Evolutionary conservation across 2,329 filamentous ascomycete genomes (phyloP), one percentile per base, ranked within the genome.

Genomic region (Aspergillus ochraceoroseus): DNA sequence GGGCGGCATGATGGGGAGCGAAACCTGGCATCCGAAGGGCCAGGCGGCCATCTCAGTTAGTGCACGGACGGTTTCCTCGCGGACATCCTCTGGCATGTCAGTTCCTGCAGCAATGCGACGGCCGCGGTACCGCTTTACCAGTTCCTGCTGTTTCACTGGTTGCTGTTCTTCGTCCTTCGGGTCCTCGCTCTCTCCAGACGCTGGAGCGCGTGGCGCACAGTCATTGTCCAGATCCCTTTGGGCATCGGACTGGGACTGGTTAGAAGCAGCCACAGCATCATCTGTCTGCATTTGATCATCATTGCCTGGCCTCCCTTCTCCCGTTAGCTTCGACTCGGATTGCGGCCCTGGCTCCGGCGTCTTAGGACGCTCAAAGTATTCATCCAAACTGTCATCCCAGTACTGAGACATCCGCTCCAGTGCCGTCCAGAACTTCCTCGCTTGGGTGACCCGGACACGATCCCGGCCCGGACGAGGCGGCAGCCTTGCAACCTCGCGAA

Each of bases 361-460:
- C 13, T 51, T 53, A 17, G 63, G 57, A 11, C 62, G 58, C 38
- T 70, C 65, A 42, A 70, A 70, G 55, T 79, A 79, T 19, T 78
- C 61, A 49, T 82, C 79, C 32, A 74, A 55, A 43, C 72, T 77
- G 26, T 66, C 68, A 53, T 82, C 79, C 78, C 79, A 82, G 53
- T 79, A 82, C 47, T 77, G 74, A 11, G 75, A 67, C 70, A 82
- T 70, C 23, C 70, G 71, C 48, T 80, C 75, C 37, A 82, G 63
- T 2, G 70, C 72, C 36, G 71, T 68, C 72, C 74, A 82, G 58
- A 82, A 82, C 41, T 75, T 78, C 37, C 78, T 68, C 43, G 76
- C 71, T 48, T 79, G 73, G 0, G 73, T 70, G 30, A 82, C 52
- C 11, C 73, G 68, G 4, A 75, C 65, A 12, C 71, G 68, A 38